Conservation (phyloP, 2,329 filamentous ascomycete species). For the Aureobasidium lini region DNA sequence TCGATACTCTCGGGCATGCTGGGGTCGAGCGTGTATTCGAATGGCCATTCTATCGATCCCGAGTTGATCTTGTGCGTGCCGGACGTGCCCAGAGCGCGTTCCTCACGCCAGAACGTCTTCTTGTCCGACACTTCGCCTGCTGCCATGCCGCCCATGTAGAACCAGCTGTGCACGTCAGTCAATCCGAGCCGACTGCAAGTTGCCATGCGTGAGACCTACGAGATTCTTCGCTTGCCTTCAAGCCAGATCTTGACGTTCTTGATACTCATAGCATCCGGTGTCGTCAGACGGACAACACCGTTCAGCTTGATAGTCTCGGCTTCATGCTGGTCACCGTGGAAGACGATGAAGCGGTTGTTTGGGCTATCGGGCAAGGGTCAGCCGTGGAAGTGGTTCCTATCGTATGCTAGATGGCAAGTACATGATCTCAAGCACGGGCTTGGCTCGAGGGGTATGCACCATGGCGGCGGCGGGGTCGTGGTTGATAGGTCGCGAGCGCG, state of each 20-base stretch:
- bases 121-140: constrained; percentile 38
- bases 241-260: constrained; percentile 40
- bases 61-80: constrained; percentile 44
- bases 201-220: constrained; percentile 25
- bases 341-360: constrained; percentile 42
- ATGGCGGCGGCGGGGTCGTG: background rate
- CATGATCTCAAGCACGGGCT: constrained; percentile 37
- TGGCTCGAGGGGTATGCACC: constrained; percentile 18
- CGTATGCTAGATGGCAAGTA: constrained; percentile 19
- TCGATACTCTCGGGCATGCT: constrained; percentile 76
- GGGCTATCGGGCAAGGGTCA: constrained; percentile 26
- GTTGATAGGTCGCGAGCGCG: background rate
- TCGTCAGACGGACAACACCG: constrained; percentile 40
- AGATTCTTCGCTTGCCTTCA: constrained; percentile 42
- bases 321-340: constrained; percentile 42
- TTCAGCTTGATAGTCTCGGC: constrained; percentile 37
- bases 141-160: constrained; percentile 29
- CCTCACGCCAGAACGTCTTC: constrained; percentile 39
- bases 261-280: constrained; percentile 41
- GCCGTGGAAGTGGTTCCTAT: background rate
- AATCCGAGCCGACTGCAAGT: background rate
- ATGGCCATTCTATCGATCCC: constrained; percentile 43
- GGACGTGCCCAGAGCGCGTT: constrained; percentile 37
- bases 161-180: constrained; percentile 23
- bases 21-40: constrained; percentile 40